A percentile compares a stretch with the other conserved stretches of the same genome.
Evolutionary conservation across 768 basidiomycete genomes (phyloP).

Genomic region (Russula sp.): DNA sequence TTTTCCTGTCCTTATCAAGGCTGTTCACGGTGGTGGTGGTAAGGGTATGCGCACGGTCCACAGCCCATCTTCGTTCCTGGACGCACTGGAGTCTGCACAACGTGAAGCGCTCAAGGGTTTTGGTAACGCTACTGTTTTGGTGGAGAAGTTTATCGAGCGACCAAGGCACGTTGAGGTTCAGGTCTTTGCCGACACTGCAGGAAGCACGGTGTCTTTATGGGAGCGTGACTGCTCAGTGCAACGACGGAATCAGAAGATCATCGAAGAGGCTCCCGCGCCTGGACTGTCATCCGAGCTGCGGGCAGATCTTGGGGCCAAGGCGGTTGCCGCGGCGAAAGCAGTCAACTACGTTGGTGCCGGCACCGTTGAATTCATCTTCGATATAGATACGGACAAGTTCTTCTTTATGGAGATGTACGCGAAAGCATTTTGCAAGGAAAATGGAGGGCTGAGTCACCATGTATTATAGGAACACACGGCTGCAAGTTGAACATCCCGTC

Average conservation of each 20-base stretch:
- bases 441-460: background rate
- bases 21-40: slow-evolving; percentile 93
- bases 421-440: background rate
- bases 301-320: slow-evolving; percentile 78
- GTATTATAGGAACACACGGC: slow-evolving; percentile 65
- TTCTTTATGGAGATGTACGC: slow-evolving; percentile 95
- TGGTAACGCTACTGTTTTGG: slow-evolving; percentile 78
- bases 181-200: slow-evolving; percentile 81
- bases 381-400: slow-evolving; percentile 82
- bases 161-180: slow-evolving; percentile 95
- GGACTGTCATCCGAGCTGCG: slow-evolving; percentile 77
- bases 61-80: slow-evolving; percentile 64
- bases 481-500: slow-evolving; percentile 90
- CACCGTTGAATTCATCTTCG: slow-evolving; percentile 96
- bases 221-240: slow-evolving; percentile 93
- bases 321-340: slow-evolving; percentile 88
- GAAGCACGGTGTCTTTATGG: slow-evolving; percentile 91
- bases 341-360: slow-evolving; percentile 91
- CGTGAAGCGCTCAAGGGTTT: slow-evolving; percentile 87
- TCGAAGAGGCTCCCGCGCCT: slow-evolving; percentile 94
- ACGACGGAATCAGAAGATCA: slow-evolving; percentile 91
- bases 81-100: slow-evolving; percentile 81
- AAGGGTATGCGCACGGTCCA: slow-evolving; percentile 91
- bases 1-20: slow-evolving; percentile 93
- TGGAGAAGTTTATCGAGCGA: slow-evolving; percentile 84